Conservation (phyloP, 768 basidiomycete species). For the Hortiboletus flavorubellus region DNA sequence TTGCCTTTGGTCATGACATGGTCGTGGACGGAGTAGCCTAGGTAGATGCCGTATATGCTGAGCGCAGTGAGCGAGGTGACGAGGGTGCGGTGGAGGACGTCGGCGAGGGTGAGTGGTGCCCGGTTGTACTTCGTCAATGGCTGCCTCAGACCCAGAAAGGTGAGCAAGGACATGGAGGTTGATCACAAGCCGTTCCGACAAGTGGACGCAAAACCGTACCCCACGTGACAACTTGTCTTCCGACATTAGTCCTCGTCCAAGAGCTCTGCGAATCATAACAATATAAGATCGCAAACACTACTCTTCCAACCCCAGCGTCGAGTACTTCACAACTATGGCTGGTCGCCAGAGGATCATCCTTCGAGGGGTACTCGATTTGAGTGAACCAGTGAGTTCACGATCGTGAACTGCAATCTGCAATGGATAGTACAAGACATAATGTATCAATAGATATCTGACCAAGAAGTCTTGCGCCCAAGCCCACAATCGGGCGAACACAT, state of each 20-base stretch:
- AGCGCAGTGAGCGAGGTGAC: conserved; percentile 29
- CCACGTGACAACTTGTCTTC: conserved; percentile 8
- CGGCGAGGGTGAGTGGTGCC: conserved; percentile 24
- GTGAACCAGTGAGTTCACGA: too few species aligned
- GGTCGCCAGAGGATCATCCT: too few species aligned
- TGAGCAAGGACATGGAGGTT: conserved; percentile 21
- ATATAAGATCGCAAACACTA: too few species aligned
- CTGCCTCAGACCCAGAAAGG: conserved; percentile 26
- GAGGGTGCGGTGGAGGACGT: conserved; percentile 30
- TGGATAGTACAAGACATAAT: conserved; percentile 4
- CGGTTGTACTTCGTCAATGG: conserved; percentile 18
- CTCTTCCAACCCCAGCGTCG: too few species aligned
- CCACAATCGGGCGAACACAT: not conserved
- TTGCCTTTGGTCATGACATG: conserved; percentile 31
- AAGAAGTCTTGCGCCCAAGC: not conserved
- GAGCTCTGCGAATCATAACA: too few species aligned
- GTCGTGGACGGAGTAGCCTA: conserved; percentile 31
- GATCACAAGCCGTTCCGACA: too few species aligned
- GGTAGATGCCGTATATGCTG: conserved; percentile 30
- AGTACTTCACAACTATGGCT: too few species aligned
- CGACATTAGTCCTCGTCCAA: too few species aligned
- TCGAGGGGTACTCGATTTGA: too few species aligned
- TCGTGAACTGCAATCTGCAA: not conserved
- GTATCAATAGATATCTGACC: conserved; percentile 16
- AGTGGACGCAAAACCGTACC: not conserved